Conservation (phyloP, 1,139 yeast species). For the Hansenula anomala region DNA sequence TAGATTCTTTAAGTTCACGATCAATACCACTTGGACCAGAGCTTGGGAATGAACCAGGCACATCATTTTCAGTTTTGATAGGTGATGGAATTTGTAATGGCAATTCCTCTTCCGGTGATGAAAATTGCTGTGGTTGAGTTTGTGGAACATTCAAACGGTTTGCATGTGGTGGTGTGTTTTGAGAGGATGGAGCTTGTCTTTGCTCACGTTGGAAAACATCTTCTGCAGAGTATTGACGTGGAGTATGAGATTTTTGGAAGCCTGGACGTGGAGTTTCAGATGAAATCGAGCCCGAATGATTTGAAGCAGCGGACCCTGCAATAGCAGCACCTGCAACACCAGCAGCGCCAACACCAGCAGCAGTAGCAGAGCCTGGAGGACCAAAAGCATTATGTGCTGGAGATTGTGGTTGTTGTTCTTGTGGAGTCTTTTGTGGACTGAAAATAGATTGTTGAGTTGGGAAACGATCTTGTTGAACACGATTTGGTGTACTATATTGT, state of each 20-base stretch:
- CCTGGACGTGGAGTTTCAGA: neutral
- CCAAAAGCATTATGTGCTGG: conserved; percentile 6
- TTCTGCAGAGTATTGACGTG: conserved; percentile 17
- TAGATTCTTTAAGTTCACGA: neutral
- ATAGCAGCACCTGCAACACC: conserved; percentile 4
- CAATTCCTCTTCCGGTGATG: conserved; percentile 18
- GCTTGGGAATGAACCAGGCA: conserved; percentile 7
- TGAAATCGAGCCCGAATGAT: neutral
- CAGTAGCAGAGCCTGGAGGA: conserved; percentile 3
- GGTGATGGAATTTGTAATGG: conserved; percentile 22
- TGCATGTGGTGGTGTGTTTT: conserved; percentile 4
- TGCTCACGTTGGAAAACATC: conserved; percentile 17
- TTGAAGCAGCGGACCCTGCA: neutral
- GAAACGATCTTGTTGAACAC: conserved; percentile 13
- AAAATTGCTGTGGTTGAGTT: neutral
- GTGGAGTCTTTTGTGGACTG: conserved; percentile 16
- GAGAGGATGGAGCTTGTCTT: neutral
- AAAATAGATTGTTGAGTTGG: conserved; percentile 14
- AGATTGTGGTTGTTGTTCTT: conserved; percentile 8
- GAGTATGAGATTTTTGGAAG: neutral
- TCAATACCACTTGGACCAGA: neutral
- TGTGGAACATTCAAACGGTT: conserved; percentile 1
- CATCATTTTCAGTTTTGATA: conserved; percentile 5
- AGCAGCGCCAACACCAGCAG: neutral
- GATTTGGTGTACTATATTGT: conserved; percentile 19